Conservation (phyloP, 2,329 filamentous ascomycete genomes). For the Chaetoscypha palmicola region DNA sequence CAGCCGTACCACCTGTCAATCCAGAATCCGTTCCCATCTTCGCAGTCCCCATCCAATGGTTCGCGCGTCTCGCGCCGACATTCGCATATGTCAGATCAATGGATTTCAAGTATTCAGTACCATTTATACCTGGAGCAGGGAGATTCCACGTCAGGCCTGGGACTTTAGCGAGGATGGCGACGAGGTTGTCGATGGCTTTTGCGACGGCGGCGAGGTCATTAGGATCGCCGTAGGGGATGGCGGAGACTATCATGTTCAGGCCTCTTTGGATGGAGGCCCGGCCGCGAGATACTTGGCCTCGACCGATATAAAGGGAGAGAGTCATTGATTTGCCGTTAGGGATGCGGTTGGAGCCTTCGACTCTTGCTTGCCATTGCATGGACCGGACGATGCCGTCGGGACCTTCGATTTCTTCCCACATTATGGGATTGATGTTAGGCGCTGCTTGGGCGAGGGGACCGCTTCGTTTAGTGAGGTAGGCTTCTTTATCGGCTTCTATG, state of each 20-base stretch:
- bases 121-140: conserved; percentile 44
- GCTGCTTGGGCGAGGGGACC: conserved; percentile 56
- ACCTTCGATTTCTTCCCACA: conserved; percentile 49
- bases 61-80: conserved; percentile 22
- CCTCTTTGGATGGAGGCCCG: conserved; percentile 51
- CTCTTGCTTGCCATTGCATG: conserved; percentile 57
- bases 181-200: conserved; percentile 53
- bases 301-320: conserved; percentile 56
- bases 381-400: conserved; percentile 53
- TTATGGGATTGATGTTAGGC: conserved; percentile 55
- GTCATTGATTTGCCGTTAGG: conserved; percentile 18
- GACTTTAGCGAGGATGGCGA: conserved; percentile 47
- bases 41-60: conserved; percentile 32
- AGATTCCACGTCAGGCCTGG: conserved; percentile 49
- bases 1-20: conserved; percentile 44
- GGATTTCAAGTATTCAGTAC: conserved; percentile 48
- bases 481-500: conserved; percentile 34
- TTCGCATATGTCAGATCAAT: conserved; percentile 23
- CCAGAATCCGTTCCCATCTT: conserved; percentile 44
- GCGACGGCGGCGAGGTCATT: conserved; percentile 57
- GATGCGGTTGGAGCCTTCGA: conserved; percentile 37
- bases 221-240: conserved; percentile 42
- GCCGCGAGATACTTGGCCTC: conserved; percentile 53
- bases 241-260: conserved; percentile 52
- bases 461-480: conserved; percentile 41